Percentiles rank a stretch among this genome's conserved stretches.
Evolutionary conservation across 2,329 filamentous ascomycete genomes (phyloP).

Genomic region (Ceratocystis diversiconidia): DNA sequence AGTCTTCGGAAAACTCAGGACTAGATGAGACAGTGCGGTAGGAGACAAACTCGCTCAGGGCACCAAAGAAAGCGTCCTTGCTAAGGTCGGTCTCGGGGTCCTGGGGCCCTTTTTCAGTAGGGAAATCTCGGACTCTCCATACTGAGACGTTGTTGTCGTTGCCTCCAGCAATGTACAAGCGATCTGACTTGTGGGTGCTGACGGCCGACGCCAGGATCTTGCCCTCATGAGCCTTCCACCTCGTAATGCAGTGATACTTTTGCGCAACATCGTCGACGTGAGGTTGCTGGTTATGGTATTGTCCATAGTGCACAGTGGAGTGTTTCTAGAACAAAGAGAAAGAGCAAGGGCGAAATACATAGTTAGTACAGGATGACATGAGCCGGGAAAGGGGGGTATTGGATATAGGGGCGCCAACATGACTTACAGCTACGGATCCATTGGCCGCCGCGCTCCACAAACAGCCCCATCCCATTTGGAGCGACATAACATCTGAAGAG

Average conservation of each 20-base stretch:
- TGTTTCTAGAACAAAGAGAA: conserved; percentile 38
- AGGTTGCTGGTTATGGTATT: conserved; percentile 33
- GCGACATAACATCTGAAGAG: conserved; percentile 67
- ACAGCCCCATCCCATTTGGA: conserved; percentile 73
- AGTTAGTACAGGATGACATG: background rate
- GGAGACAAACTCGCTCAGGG: conserved; percentile 70
- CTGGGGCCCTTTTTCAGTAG: conserved; percentile 23
- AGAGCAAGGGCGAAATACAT: too few relatives aligned
- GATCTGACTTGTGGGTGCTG: conserved; percentile 52
- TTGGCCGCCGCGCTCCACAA: conserved; percentile 82
- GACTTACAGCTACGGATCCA: conserved; percentile 64
- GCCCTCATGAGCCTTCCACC: conserved; percentile 73
- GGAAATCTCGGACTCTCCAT: conserved; percentile 56
- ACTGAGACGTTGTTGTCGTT: conserved; percentile 83
- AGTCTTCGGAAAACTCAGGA: conserved; percentile 77
- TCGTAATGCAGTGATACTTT: conserved; percentile 64
- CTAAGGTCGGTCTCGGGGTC: conserved; percentile 23
- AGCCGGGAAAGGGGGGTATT: background rate
- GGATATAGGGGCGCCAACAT: background rate
- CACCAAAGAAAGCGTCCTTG: conserved; percentile 47
- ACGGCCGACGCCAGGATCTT: conserved; percentile 76
- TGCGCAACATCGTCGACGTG: conserved; percentile 45
- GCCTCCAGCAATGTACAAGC: conserved; percentile 86
- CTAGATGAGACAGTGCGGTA: conserved; percentile 86
- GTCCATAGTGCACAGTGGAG: conserved; percentile 49